A percentile compares a stretch with the other conserved stretches of the same genome.
Conservation (phyloP, 805 yeast genomes). For the Ogataea allantospora region DNA sequence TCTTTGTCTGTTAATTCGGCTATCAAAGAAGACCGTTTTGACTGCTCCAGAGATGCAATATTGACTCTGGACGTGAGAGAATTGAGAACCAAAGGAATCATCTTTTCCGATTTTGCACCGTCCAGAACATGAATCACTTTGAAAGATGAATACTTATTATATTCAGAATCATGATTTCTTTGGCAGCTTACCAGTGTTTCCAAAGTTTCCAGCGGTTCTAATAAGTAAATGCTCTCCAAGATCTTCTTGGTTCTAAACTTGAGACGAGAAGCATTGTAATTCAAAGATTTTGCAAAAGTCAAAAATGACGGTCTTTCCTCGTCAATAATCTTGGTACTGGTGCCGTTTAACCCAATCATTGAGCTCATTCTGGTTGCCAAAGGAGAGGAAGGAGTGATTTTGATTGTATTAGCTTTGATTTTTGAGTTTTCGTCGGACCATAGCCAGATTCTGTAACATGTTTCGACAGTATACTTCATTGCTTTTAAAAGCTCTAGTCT, state of each 20-base stretch:
- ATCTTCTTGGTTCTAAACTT: conserved; percentile 68
- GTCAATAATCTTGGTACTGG: conserved; percentile 7
- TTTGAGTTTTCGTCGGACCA: conserved; percentile 52
- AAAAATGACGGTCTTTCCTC: conserved; percentile 24
- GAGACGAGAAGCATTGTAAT: conserved; percentile 54
- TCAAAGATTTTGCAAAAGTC: conserved; percentile 34
- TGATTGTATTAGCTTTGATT: conserved; percentile 11
- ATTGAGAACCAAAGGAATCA: conserved; percentile 65
- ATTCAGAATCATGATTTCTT: conserved; percentile 20
- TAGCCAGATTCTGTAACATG: conserved; percentile 66
- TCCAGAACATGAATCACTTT: conserved; percentile 76
- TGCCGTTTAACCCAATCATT: conserved; percentile 6
- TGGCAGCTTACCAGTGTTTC: conserved; percentile 55
- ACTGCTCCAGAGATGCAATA: conserved; percentile 25
- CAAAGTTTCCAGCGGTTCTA: conserved; percentile 72
- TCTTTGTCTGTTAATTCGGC: conserved; percentile 44
- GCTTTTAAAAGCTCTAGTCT: conserved; percentile 58
- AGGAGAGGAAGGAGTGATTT: conserved; percentile 14
- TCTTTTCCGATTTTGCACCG: conserved; percentile 74
- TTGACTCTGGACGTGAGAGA: conserved; percentile 50
- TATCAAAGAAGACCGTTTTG: conserved; percentile 45
- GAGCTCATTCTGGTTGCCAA: conserved; percentile 19
- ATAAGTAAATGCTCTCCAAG: conserved; percentile 57
- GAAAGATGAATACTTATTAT: conserved; percentile 38
- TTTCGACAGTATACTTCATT: conserved; percentile 55